phyloP scores from a whole-genome alignment of 2,329 filamentous ascomycete genomes.

The Penicillium hordei region DNA sequence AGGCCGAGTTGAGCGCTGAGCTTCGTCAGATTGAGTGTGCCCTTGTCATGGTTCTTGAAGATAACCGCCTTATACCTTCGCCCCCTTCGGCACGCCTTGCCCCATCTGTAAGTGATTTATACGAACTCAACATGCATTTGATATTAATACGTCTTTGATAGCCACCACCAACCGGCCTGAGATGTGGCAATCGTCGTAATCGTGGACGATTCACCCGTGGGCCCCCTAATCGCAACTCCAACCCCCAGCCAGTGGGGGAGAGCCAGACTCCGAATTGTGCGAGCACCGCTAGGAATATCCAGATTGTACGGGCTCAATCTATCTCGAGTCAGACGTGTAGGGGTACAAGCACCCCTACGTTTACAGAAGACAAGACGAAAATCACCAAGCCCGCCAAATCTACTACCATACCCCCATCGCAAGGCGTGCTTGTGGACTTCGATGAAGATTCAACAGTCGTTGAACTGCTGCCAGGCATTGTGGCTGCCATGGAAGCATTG shows the following conservation, averaged over 20 bases:
- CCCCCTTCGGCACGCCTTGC: neutral
- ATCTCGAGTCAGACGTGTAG: neutral
- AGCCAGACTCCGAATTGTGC: neutral
- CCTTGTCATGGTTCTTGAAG: neutral
- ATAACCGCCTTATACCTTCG: neutral
- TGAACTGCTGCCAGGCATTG: neutral
- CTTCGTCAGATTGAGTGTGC: neutral
- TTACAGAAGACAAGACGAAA: neutral
- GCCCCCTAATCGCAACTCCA: neutral
- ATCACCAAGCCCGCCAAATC: neutral
- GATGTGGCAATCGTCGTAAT: neutral
- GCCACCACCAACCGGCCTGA: neutral
- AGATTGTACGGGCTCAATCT: neutral
- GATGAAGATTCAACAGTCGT: neutral
- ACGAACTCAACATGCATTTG: neutral
- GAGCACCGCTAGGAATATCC: neutral
- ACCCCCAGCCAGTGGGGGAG: neutral
- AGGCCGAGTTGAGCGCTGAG: neutral
- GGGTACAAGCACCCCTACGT: neutral
- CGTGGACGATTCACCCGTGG: neutral
- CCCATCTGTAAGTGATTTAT: neutral
- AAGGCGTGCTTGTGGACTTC: neutral
- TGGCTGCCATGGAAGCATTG: neutral
- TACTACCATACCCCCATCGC: neutral
- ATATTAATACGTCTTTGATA: neutral